phyloP scores from a whole-genome alignment of 257 asterid species.

The Euphrasia confusa region DNA sequence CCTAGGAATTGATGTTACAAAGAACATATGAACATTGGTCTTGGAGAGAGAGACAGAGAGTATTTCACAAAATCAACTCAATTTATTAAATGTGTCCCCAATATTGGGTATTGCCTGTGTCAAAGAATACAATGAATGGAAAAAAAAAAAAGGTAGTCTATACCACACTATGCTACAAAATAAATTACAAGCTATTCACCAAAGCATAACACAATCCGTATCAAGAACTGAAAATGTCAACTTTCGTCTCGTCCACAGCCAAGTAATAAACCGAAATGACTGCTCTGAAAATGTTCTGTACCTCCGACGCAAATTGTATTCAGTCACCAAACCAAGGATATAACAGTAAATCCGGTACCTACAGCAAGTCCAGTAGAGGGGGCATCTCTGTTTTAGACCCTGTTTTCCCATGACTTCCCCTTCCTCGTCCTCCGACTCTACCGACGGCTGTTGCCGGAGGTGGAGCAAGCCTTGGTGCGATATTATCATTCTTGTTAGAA shows the following conservation, averaged over 20 bases:
- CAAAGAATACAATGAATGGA: conserved; percentile 37
- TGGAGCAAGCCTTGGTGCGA: conserved; percentile 87
- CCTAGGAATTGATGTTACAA: too few species aligned
- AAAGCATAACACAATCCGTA: conserved; percentile 26
- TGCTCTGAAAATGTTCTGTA: conserved; percentile 19
- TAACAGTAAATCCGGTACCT: conserved; percentile 19
- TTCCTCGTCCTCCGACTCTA: conserved; percentile 84
- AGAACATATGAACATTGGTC: too few species aligned
- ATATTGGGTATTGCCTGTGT: conserved; percentile 22
- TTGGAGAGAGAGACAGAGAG: background rate
- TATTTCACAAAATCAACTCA: conserved; percentile 17
- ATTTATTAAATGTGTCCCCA: conserved; percentile 27
- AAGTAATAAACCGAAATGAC: background rate
- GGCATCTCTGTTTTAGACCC: conserved; percentile 48
- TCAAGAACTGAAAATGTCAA: conserved; percentile 24
- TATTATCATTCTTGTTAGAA: conserved; percentile 57
- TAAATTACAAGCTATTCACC: conserved; percentile 30
- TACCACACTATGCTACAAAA: conserved; percentile 38
- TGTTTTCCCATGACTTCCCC: conserved; percentile 62
- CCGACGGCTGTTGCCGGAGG: conserved; percentile 82
- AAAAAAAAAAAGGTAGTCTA: conserved; percentile 22
- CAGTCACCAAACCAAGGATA: conserved; percentile 7
- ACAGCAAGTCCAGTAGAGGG: conserved; percentile 78
- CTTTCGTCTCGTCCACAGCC: conserved; percentile 24
- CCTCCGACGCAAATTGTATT: conserved; percentile 21